phyloP scores from a whole-genome alignment of 768 basidiomycete genomes.

The Mrakia frigida region DNA sequence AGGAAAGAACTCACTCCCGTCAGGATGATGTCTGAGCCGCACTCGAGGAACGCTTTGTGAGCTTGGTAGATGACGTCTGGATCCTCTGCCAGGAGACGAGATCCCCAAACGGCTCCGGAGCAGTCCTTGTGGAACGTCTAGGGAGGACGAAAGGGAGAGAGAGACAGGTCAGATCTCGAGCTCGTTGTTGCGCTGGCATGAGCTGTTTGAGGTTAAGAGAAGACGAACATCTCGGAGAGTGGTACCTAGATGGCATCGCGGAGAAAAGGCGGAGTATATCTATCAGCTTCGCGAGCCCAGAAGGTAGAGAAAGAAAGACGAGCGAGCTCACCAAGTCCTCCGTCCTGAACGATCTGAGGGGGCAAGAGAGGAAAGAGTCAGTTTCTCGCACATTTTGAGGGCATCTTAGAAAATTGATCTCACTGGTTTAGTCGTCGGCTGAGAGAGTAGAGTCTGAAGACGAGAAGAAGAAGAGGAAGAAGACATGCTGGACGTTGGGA shows the following conservation, averaged over 20 bases:
- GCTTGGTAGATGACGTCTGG: slow-evolving; percentile 55
- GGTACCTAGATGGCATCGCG: neutral
- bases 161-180: neutral
- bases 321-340: slow-evolving; percentile 7
- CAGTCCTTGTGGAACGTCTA: slow-evolving; percentile 48
- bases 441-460: neutral
- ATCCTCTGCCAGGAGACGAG: slow-evolving; percentile 55
- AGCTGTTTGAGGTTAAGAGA: neutral
- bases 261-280: neutral
- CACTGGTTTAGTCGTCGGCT: neutral
- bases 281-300: too few relatives aligned
- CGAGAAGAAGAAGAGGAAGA: neutral
- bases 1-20: slow-evolving; percentile 53
- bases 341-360: slow-evolving; percentile 21
- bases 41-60: slow-evolving; percentile 60
- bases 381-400: neutral
- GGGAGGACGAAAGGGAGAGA: neutral
- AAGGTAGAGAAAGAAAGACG: neutral
- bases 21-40: slow-evolving; percentile 62
- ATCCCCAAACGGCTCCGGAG: slow-evolving; percentile 65
- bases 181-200: neutral
- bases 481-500: neutral
- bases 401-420: neutral
- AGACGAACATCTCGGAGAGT: slow-evolving; percentile 25
- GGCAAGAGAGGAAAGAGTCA: neutral